Evolutionary conservation across 2,329 filamentous ascomycete species (phyloP), one percentile per base, ranked within the genome.

Genomic region (Apiospora saccharicola): DNA sequence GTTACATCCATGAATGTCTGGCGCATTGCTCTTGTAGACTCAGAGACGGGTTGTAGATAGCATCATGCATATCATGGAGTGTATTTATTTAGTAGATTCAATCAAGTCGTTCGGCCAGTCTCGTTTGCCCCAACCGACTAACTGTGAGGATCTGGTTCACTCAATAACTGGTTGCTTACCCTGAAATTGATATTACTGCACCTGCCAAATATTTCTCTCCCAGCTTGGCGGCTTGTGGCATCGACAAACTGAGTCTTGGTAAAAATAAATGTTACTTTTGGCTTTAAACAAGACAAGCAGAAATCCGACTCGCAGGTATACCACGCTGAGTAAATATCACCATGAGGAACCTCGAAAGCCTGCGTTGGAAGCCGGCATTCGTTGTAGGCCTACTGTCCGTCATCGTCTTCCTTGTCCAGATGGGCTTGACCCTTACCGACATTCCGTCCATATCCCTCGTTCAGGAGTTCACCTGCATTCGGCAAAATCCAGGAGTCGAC

Each of bases 351-450:
- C 26, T 37, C 26, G 30, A 61, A 22, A 61, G 14, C 26, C 16
- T 61, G 37, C 16, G 53, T 22, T 30, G 12, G 37, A 57, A 37
- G 51, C 43, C 70, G n/a, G 46, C 12, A 19, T 57, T 3, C 14
- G 30, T 68, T 14, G 19, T 71, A 47, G 37, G 37, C 34, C 4
- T 69, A 13, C 49, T 71, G 14, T 41, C 64, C n/a, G 1, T 71
- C 22, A 61, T 46, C 47, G 61, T 69, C 16, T 71, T 71, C 24
- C 70, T 71, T 30, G 67, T 46, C 67, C 61, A 71, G 49, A 51
- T 69, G 22, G 70, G 67, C 24, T 57, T 71, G 43, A 71, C 70
- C 14, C 70, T 71, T 46, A 71, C 47, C 14, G 70, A 51, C n/a
- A 68, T 71, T n/a, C 49, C 47, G 24, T 71, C 64, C 22, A 10